Conservation (phyloP, 495 filamentous ascomycete genomes). For the Penicillium nucicola region DNA sequence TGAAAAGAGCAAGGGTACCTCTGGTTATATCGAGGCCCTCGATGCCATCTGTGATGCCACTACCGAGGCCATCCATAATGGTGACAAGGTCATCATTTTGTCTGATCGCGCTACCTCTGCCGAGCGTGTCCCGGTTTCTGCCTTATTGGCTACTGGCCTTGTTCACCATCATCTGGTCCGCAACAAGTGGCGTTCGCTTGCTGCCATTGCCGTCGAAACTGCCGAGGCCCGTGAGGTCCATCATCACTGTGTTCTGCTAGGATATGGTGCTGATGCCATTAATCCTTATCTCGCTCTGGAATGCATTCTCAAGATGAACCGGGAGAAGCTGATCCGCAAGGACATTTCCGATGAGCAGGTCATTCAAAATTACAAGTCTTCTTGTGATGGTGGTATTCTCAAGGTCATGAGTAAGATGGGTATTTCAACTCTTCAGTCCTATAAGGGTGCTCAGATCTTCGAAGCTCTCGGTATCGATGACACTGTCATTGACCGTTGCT, state of each 20-base stretch:
- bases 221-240: conserved; percentile 98
- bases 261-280: conserved; percentile 94
- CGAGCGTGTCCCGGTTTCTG: conserved; percentile 82
- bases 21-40: conserved; percentile 84
- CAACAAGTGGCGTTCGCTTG: conserved; percentile 93
- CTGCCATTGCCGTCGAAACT: conserved; percentile 87
- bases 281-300: conserved; percentile 98
- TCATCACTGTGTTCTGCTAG: conserved; percentile 96
- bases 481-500: conserved; percentile 92
- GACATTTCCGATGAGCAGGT: conserved; percentile 79
- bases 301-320: conserved; percentile 98
- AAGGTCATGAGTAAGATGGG: conserved; percentile 99
- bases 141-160: conserved; percentile 86
- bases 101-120: conserved; percentile 86
- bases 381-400: conserved; percentile 94
- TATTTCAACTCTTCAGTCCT: conserved; percentile 95
- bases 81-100: conserved; percentile 83
- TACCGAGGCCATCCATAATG: conserved; percentile 79
- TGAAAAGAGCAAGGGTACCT: conserved; percentile 78
- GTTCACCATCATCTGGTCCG: conserved; percentile 96
- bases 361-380: conserved; percentile 96
- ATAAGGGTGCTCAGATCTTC: conserved; percentile 99
- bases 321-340: conserved; percentile 90
- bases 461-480: conserved; percentile 98
- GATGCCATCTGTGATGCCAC: conserved; percentile 86